These are phyloP conservation scores for Psidium friedrichsthalianum DNA, from an alignment of 345 rosid species.

Conservation along the genomic window DNA sequence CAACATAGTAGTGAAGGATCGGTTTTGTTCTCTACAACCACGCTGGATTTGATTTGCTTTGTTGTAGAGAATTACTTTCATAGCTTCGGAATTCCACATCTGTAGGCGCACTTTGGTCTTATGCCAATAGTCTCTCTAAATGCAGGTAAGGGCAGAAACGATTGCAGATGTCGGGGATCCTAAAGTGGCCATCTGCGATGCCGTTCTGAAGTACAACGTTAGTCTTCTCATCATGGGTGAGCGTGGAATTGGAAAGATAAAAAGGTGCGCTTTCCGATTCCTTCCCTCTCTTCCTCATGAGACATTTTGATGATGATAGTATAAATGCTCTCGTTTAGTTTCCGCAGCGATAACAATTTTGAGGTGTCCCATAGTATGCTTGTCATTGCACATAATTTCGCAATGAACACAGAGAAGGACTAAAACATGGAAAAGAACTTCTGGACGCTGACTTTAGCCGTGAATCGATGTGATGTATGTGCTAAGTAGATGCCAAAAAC, in stretches of 20 bases:
- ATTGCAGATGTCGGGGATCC: constrained; percentile 51
- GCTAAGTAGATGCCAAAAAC: background rate
- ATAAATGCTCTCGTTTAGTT: background rate
- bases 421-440: background rate
- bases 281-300: background rate
- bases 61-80: background rate
- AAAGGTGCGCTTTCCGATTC: constrained; percentile 19
- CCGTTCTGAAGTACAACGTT: constrained; percentile 40
- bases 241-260: constrained; percentile 33
- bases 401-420: background rate
- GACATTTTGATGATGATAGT: background rate
- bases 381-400: background rate
- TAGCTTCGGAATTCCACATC: background rate
- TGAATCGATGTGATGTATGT: background rate
- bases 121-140: background rate
- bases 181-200: constrained; percentile 42
- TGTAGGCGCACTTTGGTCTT: background rate
- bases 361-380: background rate
- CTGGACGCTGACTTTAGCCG: background rate
- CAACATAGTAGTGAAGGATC: background rate
- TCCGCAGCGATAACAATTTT: background rate
- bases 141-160: constrained; percentile 30
- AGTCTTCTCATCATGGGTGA: constrained; percentile 42
- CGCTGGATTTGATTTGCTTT: background rate
- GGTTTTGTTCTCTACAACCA: background rate